Base-by-base conservation (phyloP, 177 flowering plant species). In the Telopea speciosissima region DNA sequence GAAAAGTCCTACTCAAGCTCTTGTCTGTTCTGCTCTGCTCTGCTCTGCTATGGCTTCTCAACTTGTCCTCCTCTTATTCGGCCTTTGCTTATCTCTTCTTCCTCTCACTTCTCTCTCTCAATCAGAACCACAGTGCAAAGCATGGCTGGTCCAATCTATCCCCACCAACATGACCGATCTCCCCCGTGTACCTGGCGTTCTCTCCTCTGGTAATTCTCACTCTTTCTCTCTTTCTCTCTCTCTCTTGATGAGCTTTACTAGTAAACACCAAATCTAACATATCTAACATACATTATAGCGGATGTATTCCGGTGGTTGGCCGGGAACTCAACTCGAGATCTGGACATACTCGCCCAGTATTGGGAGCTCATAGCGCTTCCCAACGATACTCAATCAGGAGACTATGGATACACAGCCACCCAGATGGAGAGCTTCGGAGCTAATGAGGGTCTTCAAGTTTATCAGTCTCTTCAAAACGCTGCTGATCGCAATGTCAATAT, bases 61-160 rank as follows among this genome's bases (percentile, higher is more conserved):
- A 0, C 66, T n/a, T 1, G 40, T 36, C 40, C 9, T 36, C 40
- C 62, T 63, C 65, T 17, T 65, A 44, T 12, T n/a, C 61, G n/a
- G 14, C 14, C 61, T 58, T 62, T 56, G 40, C 40, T 33, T 44
- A 52, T 28, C 33, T 36, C 58, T 13, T 4, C 25, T 49, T 24
- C 21, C 58, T 62, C 22, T 54, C 3, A 12, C 28, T 66, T 42
- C 60, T 70, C 81, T 52, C 70, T 40, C 79, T 42, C 58, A 22
- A 75, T 68, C 75, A 66, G 44, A 52, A 36, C 6, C 40, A 36
- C 40, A 74, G 17, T 94, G 98, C 87, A 85, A 89, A 79, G 93
- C 97, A 62, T 94, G 97, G 97, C 80, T 92, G 1, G 98, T 92
- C 62, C 98, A 94, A 52, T 94, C 98, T 3, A 88, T 94, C 52